A percentile compares a stretch with the other conserved stretches of the same genome.
Evolutionary conservation across 768 basidiomycete species (phyloP).

Genomic region (Podaxis mareebaensis): DNA sequence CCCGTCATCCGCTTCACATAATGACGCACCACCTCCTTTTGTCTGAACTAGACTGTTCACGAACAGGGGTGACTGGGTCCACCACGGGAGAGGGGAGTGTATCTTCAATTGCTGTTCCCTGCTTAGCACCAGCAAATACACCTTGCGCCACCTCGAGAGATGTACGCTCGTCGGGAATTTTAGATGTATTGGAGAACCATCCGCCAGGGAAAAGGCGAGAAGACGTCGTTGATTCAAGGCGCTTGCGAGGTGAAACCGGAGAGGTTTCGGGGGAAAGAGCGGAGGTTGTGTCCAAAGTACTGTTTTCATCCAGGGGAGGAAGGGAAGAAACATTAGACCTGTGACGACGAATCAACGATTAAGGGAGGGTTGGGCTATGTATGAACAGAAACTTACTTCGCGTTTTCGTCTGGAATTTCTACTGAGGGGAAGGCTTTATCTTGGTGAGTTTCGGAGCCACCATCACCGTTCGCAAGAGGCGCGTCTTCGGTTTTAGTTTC

Average conservation of each 20-base stretch:
- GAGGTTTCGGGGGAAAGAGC: constrained; percentile 13
- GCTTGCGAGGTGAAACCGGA: constrained; percentile 30
- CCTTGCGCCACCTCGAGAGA: constrained; percentile 53
- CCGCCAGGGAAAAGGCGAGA: constrained; percentile 59
- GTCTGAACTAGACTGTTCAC: constrained; percentile 16
- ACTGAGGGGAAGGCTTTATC: constrained; percentile 7
- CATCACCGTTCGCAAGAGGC: neutral
- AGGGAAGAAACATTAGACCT: neutral
- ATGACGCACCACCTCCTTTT: constrained; percentile 21
- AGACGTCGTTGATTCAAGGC: constrained; percentile 56
- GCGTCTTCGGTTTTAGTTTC: neutral
- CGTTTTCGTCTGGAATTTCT: constrained; percentile 6
- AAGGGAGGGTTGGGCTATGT: neutral
- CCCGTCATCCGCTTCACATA: constrained; percentile 16
- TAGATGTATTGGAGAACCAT: constrained; percentile 44
- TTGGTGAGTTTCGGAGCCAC: neutral
- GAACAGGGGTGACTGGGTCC: constrained; percentile 14
- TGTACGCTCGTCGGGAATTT: constrained; percentile 40
- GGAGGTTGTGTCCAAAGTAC: constrained; percentile 14
- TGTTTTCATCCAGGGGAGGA: constrained; percentile 8
- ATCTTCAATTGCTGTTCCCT: constrained; percentile 16
- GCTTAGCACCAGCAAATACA: constrained; percentile 41
- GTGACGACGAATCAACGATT: neutral
- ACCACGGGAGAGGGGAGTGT: constrained; percentile 12
- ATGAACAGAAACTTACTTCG: constrained; percentile 1